Evolutionary conservation across 805 yeast species (phyloP).

Genomic region (Brettanomyces sp.): DNA sequence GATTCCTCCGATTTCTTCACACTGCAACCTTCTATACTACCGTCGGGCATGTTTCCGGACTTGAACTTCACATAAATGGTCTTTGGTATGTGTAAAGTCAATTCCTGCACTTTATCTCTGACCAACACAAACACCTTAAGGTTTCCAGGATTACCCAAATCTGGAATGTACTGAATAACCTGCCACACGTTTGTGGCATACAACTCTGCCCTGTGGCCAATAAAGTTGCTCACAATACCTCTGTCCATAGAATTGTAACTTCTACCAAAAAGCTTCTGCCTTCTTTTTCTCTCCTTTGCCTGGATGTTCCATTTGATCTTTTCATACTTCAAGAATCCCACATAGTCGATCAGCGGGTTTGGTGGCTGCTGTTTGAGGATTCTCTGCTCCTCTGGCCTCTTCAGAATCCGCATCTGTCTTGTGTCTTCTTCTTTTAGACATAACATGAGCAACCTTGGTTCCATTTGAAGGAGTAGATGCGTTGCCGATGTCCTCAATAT

Average conservation of each 20-base stretch:
- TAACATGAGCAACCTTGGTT: constrained; percentile 35
- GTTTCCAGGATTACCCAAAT: constrained; percentile 56
- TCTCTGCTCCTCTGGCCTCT: constrained; percentile 36
- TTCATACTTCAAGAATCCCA: constrained; percentile 60
- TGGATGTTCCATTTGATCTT: constrained; percentile 85
- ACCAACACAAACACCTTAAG: constrained; percentile 64
- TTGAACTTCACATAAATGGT: constrained; percentile 62
- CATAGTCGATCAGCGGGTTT: constrained; percentile 56
- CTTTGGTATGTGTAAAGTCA: constrained; percentile 68
- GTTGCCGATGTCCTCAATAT: constrained; percentile 54
- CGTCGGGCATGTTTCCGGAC: constrained; percentile 18
- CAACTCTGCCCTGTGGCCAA: constrained; percentile 70
- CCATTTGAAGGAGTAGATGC: constrained; percentile 19
- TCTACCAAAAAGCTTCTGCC: constrained; percentile 70
- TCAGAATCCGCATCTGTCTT: constrained; percentile 26
- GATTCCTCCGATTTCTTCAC: constrained; percentile 50
- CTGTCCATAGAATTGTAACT: constrained; percentile 39
- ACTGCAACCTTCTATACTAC: constrained; percentile 38
- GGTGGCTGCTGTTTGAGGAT: constrained; percentile 50
- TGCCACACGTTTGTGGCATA: constrained; percentile 82
- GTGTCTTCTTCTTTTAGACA: constrained; percentile 35
- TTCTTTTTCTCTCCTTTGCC: constrained; percentile 58
- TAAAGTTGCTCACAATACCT: constrained; percentile 56
- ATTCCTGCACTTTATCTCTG: constrained; percentile 62
- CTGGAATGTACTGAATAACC: constrained; percentile 57